Conservation (phyloP, 1,139 yeast species). For the Zygotorulaspora mrakii region DNA sequence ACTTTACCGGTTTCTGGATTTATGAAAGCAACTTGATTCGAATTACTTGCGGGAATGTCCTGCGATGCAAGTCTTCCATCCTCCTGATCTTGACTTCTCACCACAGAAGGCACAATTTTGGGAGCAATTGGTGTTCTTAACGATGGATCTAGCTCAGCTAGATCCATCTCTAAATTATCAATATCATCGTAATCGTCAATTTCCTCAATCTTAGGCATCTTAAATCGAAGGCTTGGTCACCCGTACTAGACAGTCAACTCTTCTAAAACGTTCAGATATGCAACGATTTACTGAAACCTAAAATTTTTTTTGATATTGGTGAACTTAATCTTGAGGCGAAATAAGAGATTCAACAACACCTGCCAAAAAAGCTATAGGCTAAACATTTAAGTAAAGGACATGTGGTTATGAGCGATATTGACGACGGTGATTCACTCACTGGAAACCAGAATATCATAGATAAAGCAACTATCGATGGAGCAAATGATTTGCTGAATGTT, state of each 20-base stretch:
- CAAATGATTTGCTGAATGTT: constrained; percentile 29
- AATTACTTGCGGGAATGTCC: constrained; percentile 18
- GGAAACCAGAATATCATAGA: constrained; percentile 5
- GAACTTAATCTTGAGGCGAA: too few species aligned
- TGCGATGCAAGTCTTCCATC: constrained; percentile 34
- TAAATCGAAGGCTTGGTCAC: too few species aligned
- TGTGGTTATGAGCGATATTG: constrained; percentile 6
- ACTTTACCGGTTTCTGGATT: constrained; percentile 29
- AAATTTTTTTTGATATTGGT: constrained; percentile 12
- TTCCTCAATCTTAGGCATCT: constrained; percentile 78
- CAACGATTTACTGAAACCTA: not conserved
- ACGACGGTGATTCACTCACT: constrained; percentile 1
- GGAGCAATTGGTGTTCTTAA: constrained; percentile 70
- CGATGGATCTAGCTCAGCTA: constrained; percentile 83
- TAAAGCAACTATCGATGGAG: constrained; percentile 19
- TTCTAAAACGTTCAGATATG: too few species aligned
- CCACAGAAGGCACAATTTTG: constrained; percentile 53
- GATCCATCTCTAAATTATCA: constrained; percentile 88
- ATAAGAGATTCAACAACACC: too few species aligned
- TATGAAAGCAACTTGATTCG: constrained; percentile 26
- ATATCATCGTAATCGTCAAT: constrained; percentile 78
- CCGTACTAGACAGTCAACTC: too few species aligned
- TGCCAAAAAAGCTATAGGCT: too few species aligned
- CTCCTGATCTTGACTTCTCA: constrained; percentile 58
- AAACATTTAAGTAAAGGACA: not conserved